phyloP scores from a whole-genome alignment of 345 rosid species.

The Carallia brachiata region DNA sequence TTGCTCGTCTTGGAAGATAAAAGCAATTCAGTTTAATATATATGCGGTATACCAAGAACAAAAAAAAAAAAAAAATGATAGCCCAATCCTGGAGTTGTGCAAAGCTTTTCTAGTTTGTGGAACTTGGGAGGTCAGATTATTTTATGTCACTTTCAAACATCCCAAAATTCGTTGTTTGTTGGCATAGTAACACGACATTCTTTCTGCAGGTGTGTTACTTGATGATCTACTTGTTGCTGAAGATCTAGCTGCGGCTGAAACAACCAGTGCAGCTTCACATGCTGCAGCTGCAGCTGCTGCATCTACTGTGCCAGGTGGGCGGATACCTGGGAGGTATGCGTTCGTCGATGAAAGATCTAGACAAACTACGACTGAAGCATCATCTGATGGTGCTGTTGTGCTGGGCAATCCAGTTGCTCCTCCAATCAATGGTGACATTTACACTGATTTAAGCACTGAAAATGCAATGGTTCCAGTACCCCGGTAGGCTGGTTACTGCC shows the following conservation, averaged over 20 bases:
- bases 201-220: slow-evolving; percentile 77
- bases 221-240: slow-evolving; percentile 98
- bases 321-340: slow-evolving; percentile 71
- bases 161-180: not conserved
- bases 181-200: slow-evolving; percentile 6
- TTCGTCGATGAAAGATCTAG: slow-evolving; percentile 80
- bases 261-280: slow-evolving; percentile 85
- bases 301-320: slow-evolving; percentile 54
- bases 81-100: not conserved
- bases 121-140: not conserved
- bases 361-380: slow-evolving; percentile 59
- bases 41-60: no score
- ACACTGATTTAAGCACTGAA: slow-evolving; percentile 91
- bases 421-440: slow-evolving; percentile 86
- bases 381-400: slow-evolving; percentile 79
- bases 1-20: no score
- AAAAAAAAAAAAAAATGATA: no score
- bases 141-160: not conserved
- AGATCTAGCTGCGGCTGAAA: slow-evolving; percentile 93
- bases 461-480: slow-evolving; percentile 78
- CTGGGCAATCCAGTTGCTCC: slow-evolving; percentile 97
- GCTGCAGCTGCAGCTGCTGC: slow-evolving; percentile 94
- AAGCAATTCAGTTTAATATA: no score
- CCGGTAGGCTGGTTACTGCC: slow-evolving; percentile 46
- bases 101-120: not conserved